Conservation (phyloP, 73 alveolate genomes). For the Paramecium sonneborni region DNA sequence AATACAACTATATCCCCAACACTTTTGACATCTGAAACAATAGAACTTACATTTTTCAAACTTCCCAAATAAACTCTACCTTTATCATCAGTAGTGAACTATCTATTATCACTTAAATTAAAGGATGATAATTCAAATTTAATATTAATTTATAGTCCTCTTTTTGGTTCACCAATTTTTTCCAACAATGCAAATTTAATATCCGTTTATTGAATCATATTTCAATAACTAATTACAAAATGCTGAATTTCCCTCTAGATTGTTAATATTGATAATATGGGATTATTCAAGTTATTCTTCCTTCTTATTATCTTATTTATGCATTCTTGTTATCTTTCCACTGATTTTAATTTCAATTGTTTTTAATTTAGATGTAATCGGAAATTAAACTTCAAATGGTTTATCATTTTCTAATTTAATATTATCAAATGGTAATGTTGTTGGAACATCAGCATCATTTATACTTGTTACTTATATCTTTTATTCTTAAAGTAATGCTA, state of each 20-base stretch:
- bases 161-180: constrained; percentile 38
- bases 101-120: background rate
- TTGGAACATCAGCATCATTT: background rate
- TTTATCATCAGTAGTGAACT: background rate
- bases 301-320: background rate
- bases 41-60: background rate
- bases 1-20: background rate
- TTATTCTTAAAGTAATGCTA: background rate
- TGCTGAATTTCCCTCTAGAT: background rate
- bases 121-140: background rate
- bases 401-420: constrained; percentile 65
- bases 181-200: background rate
- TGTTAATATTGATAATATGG: background rate
- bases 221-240: background rate
- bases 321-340: background rate
- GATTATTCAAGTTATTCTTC: background rate
- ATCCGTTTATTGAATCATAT: background rate
- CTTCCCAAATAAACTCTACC: background rate
- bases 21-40: background rate
- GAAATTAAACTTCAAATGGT: constrained; percentile 70
- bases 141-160: background rate
- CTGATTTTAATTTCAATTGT: background rate
- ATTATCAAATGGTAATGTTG: constrained; percentile 54
- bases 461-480: background rate
- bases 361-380: background rate